Evolutionary conservation across 2,329 filamentous ascomycete genomes (phyloP).

Genomic region (Fusarium continuum): DNA sequence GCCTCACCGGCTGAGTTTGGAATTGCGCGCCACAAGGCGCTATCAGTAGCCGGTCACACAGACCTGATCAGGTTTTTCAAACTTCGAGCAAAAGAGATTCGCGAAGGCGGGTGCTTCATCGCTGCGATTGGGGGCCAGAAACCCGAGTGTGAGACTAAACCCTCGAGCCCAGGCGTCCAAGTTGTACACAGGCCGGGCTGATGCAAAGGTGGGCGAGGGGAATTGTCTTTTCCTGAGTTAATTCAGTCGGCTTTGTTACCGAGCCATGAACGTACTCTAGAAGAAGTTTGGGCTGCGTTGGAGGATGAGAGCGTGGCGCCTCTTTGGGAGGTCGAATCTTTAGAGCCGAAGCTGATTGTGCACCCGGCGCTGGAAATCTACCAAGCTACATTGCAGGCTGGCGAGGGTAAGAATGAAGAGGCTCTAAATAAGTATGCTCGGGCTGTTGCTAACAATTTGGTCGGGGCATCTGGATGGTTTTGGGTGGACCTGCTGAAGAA

Average conservation of each 20-base stretch:
- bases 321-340: neutral
- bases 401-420: accelerated
- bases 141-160: neutral
- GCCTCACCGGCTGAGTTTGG: constrained; percentile 3
- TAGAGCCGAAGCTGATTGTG: neutral
- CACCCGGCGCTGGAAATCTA: neutral
- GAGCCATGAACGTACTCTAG: neutral
- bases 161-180: neutral
- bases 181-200: neutral
- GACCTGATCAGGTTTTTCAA: neutral
- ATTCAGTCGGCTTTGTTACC: constrained; percentile 11
- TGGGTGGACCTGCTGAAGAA: constrained; percentile 4
- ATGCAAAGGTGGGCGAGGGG: constrained; percentile 9
- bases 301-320: neutral
- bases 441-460: neutral
- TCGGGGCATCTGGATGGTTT: neutral
- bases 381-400: neutral
- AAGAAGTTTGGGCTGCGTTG: neutral
- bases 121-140: constrained; percentile 2
- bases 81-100: neutral
- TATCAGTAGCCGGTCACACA: neutral
- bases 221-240: neutral
- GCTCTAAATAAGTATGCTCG: neutral
- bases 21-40: constrained; percentile 4
- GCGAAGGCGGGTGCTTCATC: neutral